Evolutionary conservation across 495 filamentous ascomycete species (phyloP), one percentile per base, ranked within the genome.

Genomic region (Neurospora sp.): DNA sequence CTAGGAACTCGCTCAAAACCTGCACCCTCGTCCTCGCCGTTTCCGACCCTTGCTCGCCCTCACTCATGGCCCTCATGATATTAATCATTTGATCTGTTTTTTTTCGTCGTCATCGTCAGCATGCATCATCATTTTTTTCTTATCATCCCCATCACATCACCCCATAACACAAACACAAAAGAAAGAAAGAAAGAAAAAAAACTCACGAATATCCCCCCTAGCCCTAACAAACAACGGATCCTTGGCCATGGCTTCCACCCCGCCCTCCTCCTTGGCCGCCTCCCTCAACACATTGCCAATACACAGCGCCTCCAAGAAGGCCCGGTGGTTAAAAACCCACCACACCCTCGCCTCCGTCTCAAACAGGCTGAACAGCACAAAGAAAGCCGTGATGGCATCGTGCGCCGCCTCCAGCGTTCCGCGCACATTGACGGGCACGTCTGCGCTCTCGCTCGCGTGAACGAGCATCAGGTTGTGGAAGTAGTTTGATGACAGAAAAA

Each of bases 271-370:
- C 31, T 76, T 75, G 2, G 31, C 44, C 68, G 12, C 14, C 37
- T 73, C 42, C 68, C 68, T 5, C 38, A 40, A 22, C 41, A 86
- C 82, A 70, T 80, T 81, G 16, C 83, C 84, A 40, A 85, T 83
- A 75, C 87, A 85, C 77, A 90, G 79, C 31, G 89, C 89, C 78
- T 92, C 90, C 61, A 91, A 80, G 77, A 93, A 93, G 0, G 90
- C 90, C 16, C 91, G 80, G 78, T 92, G 90, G 77, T 90, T 89
- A 76, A 92, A 92, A 7, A 92, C 89, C 90, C 90, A 93, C 90
- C 91, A 93, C 4, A 92, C 89, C 68, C 87, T 83, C 10, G 90
- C 89, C 78, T 93, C 90, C 40, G 82, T 81, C 74, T 88, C 86
- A 71, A 92, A 89, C 31, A 90, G 76, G 1, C 78, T 80, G 77